Percentiles rank a stretch among this genome's conserved stretches.
Evolutionary conservation across 2,329 filamentous ascomycete species (phyloP).

Genomic region (Acrodontium crateriforme): DNA sequence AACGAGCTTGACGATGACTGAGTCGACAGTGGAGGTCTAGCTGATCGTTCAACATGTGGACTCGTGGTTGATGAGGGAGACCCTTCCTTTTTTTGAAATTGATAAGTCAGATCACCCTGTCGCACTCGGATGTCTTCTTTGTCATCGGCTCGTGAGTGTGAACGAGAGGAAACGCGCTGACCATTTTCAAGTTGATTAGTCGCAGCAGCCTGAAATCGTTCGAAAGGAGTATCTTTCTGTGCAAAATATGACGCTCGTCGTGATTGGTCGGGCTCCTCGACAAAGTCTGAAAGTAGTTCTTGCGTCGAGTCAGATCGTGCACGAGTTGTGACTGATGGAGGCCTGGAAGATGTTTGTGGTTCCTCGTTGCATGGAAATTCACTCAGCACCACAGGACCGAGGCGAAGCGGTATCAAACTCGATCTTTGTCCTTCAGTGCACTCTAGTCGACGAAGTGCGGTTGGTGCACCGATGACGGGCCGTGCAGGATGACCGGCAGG

Average conservation of each 20-base stretch:
- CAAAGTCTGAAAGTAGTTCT: slow-evolving; percentile 2
- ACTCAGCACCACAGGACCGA: slow-evolving; percentile 14
- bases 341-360: too few species aligned
- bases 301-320: slow-evolving; percentile 6
- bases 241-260: slow-evolving; percentile 5
- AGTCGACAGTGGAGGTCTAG: slow-evolving; percentile 6
- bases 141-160: too few species aligned
- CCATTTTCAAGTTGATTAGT: too few species aligned
- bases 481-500: slow-evolving; percentile 9
- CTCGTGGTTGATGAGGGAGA: neutral
- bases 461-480: slow-evolving; percentile 13
- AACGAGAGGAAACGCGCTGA: too few species aligned
- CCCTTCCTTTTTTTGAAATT: too few species aligned
- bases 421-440: slow-evolving; percentile 17
- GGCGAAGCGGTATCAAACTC: slow-evolving; percentile 15
- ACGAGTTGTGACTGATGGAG: too few species aligned
- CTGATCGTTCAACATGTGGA: neutral
- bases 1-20: slow-evolving; percentile 18
- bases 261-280: too few species aligned
- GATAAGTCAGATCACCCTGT: too few species aligned
- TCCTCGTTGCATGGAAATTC: too few species aligned
- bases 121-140: too few species aligned
- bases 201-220: slow-evolving; percentile 9
- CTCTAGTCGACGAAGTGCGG: slow-evolving; percentile 15
- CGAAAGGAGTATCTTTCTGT: slow-evolving; percentile 7